Evolutionary conservation across 1,139 yeast species (phyloP), one percentile per base, ranked within the genome.

Genomic region (Sugiyamaella paludigena): DNA sequence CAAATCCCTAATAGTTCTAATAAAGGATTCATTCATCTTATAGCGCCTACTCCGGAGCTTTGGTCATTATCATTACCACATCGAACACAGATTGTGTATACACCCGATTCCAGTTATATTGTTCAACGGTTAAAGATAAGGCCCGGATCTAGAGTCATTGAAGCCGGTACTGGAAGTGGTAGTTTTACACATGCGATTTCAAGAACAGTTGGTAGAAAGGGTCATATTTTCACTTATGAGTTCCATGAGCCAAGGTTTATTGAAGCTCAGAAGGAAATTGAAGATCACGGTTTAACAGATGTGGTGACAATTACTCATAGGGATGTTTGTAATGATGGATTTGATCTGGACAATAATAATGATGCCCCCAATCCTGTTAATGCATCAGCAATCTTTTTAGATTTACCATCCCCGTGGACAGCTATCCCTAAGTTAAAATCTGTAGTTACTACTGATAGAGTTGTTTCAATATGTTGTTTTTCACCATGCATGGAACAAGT

Each of bases 401-500:
- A 94, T 65, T 76, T 94, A 45, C 99, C 99, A 1, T 84, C 96
- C 5, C 98, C 99, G 3, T 92, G 98, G 98, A 82, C 82, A 27
- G 98, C 98, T 9, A 84, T 94, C 50, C 89, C 91, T 6, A 84
- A 86, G 65, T 71, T 92, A 41, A 70, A 74, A 26, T 53, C 60
- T 1, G 95, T 86, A 4, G 75, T 87, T 15, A 71, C 85, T n/a
- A 66, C 69, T 7, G 70, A 70, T 24, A 72, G 75, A 51, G 72
- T 76, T 38, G 84, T 81, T 10, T 82, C 85, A 1, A 77, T 92
- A 46, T 92, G 98, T 69, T 92, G 98, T 67, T 92, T 92, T 65
- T 87, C 96, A 32, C 99, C 99, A 8, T 94, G 99, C 68, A 87
- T 94, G 47, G 99, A 94, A 68, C 99, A 94, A 70, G 98, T 94